phyloP scores from a whole-genome alignment of 495 filamentous ascomycete genomes.

The Daldinia loculata region DNA sequence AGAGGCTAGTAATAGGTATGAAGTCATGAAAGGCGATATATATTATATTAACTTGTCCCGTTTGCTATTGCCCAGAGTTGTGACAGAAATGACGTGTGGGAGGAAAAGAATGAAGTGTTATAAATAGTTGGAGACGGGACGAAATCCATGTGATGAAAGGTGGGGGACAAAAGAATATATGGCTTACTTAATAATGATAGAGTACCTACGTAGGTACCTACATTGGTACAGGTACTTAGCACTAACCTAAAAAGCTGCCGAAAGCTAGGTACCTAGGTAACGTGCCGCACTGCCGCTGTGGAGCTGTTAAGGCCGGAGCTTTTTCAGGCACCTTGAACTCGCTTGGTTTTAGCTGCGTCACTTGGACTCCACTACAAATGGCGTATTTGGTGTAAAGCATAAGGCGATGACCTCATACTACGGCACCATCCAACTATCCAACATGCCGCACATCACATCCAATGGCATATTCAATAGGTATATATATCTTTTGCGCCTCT shows the following conservation, averaged over 20 bases:
- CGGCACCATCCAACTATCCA: constrained; percentile 6
- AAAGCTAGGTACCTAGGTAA: no score
- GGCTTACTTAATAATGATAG: no score
- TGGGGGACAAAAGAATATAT: no score
- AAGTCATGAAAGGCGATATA: neutral
- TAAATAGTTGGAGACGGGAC: neutral
- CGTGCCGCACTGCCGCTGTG: neutral
- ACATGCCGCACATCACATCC: constrained; percentile 15
- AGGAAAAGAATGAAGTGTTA: neutral
- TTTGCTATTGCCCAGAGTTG: neutral
- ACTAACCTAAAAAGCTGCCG: no score
- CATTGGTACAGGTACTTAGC: no score
- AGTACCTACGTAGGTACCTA: no score
- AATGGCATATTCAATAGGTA: constrained; percentile 26
- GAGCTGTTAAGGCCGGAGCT: constrained; percentile 12
- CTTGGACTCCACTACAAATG: constrained; percentile 26
- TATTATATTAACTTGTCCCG: neutral
- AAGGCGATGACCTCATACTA: constrained; percentile 34
- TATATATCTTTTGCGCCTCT: constrained; percentile 7
- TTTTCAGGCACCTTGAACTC: constrained; percentile 19
- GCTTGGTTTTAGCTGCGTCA: constrained; percentile 28
- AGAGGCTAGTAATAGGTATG: neutral
- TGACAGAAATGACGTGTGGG: neutral
- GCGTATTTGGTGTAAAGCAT: neutral
- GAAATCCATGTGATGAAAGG: neutral